phyloP scores from a whole-genome alignment of 1,284 basidiomycete genomes.

The Sphaerobolus stellatus region DNA sequence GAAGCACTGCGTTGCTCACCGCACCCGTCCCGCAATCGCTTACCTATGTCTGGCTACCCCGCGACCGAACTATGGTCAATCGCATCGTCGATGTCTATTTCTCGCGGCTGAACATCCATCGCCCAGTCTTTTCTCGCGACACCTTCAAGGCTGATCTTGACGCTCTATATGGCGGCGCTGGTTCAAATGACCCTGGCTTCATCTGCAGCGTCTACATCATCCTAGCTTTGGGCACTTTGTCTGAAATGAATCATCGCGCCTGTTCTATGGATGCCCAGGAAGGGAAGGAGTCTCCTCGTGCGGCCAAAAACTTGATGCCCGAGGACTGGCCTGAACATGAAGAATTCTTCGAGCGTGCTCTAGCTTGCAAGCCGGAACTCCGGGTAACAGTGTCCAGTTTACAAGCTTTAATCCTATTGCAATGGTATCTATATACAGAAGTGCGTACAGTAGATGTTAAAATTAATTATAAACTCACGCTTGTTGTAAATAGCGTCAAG shows the following conservation, averaged over 20 bases:
- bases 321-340: slow-evolving; percentile 75
- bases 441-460: slow-evolving; percentile 38
- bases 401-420: slow-evolving; percentile 75
- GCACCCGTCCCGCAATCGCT: slow-evolving; percentile 16
- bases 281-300: slow-evolving; percentile 33
- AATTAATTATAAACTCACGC: neutral
- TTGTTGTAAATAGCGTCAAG: slow-evolving; percentile 60
- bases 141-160: slow-evolving; percentile 64
- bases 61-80: slow-evolving; percentile 64
- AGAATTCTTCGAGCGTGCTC: slow-evolving; percentile 75
- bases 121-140: slow-evolving; percentile 65
- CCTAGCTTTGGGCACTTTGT: slow-evolving; percentile 74
- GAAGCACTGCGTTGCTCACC: slow-evolving; percentile 22
- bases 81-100: slow-evolving; percentile 70
- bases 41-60: slow-evolving; percentile 64
- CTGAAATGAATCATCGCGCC: slow-evolving; percentile 70
- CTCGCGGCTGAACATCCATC: slow-evolving; percentile 68
- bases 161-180: slow-evolving; percentile 58
- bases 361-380: slow-evolving; percentile 74
- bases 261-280: slow-evolving; percentile 37
- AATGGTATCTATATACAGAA: slow-evolving; percentile 86
- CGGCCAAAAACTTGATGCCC: slow-evolving; percentile 61
- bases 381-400: slow-evolving; percentile 76
- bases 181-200: slow-evolving; percentile 68
- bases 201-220: slow-evolving; percentile 74